Conservation (phyloP, 768 basidiomycete species). For the Leccinum arenicola region DNA sequence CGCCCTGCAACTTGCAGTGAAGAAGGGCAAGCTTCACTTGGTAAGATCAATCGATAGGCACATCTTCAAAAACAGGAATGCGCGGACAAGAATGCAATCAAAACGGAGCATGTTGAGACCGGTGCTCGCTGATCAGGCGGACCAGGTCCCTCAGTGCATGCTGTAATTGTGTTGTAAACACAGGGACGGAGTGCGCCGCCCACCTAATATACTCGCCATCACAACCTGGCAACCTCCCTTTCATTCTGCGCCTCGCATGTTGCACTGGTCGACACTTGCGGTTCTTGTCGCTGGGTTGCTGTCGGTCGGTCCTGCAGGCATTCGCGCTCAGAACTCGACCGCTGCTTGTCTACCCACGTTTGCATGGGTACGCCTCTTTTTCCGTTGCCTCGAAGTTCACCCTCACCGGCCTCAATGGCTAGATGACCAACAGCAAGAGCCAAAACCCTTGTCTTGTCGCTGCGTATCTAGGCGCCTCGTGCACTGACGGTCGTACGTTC, state of each 20-base stretch:
- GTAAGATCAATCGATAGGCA: not conserved
- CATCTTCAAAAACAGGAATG: not conserved
- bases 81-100: not conserved
- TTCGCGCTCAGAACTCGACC: slow-evolving; percentile 23
- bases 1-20: no score
- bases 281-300: slow-evolving; percentile 19
- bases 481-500: slow-evolving; percentile 41
- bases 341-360: slow-evolving; percentile 22
- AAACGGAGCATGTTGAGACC: not conserved
- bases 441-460: slow-evolving; percentile 49
- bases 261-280: slow-evolving; percentile 15
- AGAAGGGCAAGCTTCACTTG: not conserved
- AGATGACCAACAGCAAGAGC: slow-evolving; percentile 42
- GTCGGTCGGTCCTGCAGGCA: slow-evolving; percentile 11
- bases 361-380: slow-evolving; percentile 25
- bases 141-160: not conserved
- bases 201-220: no score
- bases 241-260: slow-evolving; percentile 6
- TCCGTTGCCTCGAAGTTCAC: not conserved
- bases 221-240: not conserved
- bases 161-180: slow-evolving; percentile 4
- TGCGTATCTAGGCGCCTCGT: slow-evolving; percentile 42
- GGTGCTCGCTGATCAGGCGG: not conserved
- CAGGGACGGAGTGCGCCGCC: no score
- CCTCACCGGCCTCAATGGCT: not conserved